Evolutionary conservation across 2,329 filamentous ascomycete species (phyloP).

Genomic region (Fusarium agapanthi): DNA sequence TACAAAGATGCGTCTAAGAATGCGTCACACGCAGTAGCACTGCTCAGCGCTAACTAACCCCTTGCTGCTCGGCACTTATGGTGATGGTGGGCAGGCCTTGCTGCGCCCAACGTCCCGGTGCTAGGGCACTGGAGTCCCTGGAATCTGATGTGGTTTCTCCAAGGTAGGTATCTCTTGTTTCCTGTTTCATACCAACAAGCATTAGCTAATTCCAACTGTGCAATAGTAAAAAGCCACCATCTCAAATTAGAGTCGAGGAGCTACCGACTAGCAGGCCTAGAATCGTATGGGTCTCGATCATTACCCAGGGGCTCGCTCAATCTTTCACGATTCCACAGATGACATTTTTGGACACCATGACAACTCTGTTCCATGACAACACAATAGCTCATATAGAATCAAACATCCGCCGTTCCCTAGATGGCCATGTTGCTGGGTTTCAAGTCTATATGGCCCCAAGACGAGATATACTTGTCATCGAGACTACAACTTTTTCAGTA

Average conservation of each 20-base stretch:
- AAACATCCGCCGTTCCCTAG: not conserved
- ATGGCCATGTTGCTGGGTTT: not conserved
- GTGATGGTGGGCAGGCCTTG: slow-evolving; percentile 25
- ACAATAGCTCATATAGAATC: not conserved
- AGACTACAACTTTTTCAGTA: not conserved
- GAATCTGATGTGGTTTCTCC: slow-evolving; percentile 8
- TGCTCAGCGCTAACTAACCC: slow-evolving; percentile 29
- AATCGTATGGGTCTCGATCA: slow-evolving; percentile 4
- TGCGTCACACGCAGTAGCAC: slow-evolving; percentile 23
- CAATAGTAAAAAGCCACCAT: slow-evolving; percentile 11
- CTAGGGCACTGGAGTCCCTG: slow-evolving; percentile 22
- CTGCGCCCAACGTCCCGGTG: slow-evolving; percentile 36
- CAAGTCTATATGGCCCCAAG: not conserved
- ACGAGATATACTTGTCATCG: not conserved
- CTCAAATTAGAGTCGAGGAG: slow-evolving; percentile 15
- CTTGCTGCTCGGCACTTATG: slow-evolving; percentile 38
- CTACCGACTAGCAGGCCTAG: slow-evolving; percentile 4
- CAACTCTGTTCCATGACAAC: not conserved
- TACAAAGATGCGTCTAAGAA: not conserved
- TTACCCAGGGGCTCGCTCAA: not conserved
- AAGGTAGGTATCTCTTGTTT: slow-evolving; percentile 14
- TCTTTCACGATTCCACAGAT: not conserved
- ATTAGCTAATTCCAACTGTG: slow-evolving; percentile 1
- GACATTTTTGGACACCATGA: not conserved
- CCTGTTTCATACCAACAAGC: slow-evolving; percentile 18